Base-by-base conservation (phyloP, 2,329 filamentous ascomycete genomes). In the Colletotrichum nymphaeae region DNA sequence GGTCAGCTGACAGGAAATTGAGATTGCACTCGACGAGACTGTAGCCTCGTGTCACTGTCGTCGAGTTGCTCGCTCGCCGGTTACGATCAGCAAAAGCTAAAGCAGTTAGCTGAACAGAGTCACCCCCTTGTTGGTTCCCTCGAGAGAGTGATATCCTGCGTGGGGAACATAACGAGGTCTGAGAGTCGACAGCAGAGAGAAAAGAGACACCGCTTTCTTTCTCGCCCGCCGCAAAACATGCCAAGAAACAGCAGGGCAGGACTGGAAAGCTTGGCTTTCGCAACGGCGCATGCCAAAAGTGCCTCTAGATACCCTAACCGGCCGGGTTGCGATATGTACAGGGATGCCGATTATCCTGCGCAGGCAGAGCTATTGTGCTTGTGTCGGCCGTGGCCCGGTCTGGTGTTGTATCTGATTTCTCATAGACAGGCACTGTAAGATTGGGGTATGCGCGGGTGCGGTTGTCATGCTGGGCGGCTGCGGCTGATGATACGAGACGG, bases 211-310 rank as follows among this genome's bases (percentile, higher is more conserved):
- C 42, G 64, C 55, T 58, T 24, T 26, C 55, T 16, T 9, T 57
- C 55, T 28, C 26, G 42, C 26, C 16, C 28, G 63, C 52, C 52
- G 32, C 32, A 59, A 30, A 35, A 12, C 6, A 14, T 30, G 26
- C 26, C 35, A 59, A 28, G 35, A n/a, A 26, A 19, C 26, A 28
- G 19, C 19, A 30, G 16, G 37, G 37, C 37, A 42, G 55, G 30
- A 56, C 32, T 79, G 80, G 79, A 80, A 80, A 78, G 76, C 79
- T 81, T 78, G 79, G 42, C 53, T 35, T 53, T 46, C 19, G 66
- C 58, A 53, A 72, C 37, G 58, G 28, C 26, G 49, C 57, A 68
- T 72, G 49, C 24, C 69, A 63, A 68, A 72, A 68, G 64, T 72
- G 69, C 69, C 49, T 30, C 30, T 55, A 24, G 30, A n/a, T 35